Evolutionary conservation across 1,139 yeast species (phyloP).

Genomic region (Saccharomyces hybrid): DNA sequence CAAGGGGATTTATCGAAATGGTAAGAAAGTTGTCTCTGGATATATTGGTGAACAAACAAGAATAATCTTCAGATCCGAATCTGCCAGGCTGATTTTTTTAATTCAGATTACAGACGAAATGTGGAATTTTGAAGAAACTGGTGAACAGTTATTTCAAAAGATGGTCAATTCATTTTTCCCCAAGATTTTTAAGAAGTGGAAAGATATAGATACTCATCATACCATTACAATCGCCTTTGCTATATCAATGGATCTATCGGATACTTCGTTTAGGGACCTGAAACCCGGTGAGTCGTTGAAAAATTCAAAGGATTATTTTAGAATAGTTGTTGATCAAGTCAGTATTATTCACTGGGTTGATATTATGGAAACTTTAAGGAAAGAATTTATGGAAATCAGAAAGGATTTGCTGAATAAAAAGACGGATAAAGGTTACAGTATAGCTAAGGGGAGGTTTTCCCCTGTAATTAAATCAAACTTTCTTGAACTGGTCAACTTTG

Average conservation of each 20-base stretch:
- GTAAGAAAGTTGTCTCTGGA: slow-evolving; percentile 54
- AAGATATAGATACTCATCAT: slow-evolving; percentile 80
- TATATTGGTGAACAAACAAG: slow-evolving; percentile 70
- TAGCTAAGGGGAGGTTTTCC: slow-evolving; percentile 51
- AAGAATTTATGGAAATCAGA: slow-evolving; percentile 78
- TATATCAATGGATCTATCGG: slow-evolving; percentile 60
- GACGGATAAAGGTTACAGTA: slow-evolving; percentile 32
- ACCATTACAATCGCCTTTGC: slow-evolving; percentile 85
- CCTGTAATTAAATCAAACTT: slow-evolving; percentile 88
- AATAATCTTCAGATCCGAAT: slow-evolving; percentile 80
- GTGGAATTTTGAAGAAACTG: slow-evolving; percentile 98
- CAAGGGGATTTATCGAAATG: slow-evolving; percentile 61
- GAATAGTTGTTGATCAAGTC: slow-evolving; percentile 94
- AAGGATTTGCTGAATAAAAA: slow-evolving; percentile 56
- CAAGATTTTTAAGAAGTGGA: slow-evolving; percentile 80
- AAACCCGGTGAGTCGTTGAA: slow-evolving; percentile 67
- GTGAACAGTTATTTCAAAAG: slow-evolving; percentile 88
- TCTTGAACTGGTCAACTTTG: slow-evolving; percentile 78
- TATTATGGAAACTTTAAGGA: slow-evolving; percentile 78
- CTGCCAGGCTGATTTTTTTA: slow-evolving; percentile 74
- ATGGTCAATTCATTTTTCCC: slow-evolving; percentile 87
- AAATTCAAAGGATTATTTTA: slow-evolving; percentile 67
- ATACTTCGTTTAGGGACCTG: slow-evolving; percentile 47
- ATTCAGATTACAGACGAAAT: slow-evolving; percentile 88
- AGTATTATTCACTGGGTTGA: slow-evolving; percentile 82